Conservation (phyloP, 169 alveolate genomes). For the Neospora caninum region DNA sequence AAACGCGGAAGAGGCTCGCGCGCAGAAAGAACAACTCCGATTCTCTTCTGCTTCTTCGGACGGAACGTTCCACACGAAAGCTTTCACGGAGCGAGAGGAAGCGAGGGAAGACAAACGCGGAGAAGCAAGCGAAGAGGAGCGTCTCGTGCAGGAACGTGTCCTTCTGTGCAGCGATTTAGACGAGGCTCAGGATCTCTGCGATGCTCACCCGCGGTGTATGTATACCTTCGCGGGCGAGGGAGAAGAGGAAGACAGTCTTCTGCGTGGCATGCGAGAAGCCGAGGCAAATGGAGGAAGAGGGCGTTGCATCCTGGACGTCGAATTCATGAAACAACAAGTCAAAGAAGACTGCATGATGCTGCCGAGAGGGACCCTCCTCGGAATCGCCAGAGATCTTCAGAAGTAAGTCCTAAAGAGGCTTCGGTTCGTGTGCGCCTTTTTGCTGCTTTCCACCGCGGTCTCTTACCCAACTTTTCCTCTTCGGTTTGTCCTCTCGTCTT, state of each 20-base stretch:
- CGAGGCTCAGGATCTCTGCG: neutral
- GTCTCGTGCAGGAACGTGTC: neutral
- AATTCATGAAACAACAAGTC: neutral
- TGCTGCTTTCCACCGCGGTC: neutral
- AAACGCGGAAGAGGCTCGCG: no score
- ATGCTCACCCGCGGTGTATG: conserved; percentile 9
- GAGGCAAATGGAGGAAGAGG: neutral
- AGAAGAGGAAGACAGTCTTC: neutral
- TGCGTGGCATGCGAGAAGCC: no score
- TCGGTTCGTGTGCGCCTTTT: neutral
- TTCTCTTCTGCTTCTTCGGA: no score
- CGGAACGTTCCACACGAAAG: neutral
- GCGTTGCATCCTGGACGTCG: neutral
- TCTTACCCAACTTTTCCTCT: no score
- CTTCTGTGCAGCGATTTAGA: neutral
- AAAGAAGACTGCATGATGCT: conserved; percentile 27
- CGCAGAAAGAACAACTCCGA: no score
- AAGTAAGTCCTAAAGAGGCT: neutral
- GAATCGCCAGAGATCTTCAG: conserved; percentile 5
- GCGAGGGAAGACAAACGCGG: neutral
- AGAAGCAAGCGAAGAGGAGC: neutral
- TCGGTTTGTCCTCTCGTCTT: no score
- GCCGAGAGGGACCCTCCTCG: neutral
- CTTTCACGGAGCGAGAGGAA: neutral
- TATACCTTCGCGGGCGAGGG: neutral